Evolutionary conservation across 306 rosid species (phyloP).

Genomic region (Mucuna pruriens): DNA sequence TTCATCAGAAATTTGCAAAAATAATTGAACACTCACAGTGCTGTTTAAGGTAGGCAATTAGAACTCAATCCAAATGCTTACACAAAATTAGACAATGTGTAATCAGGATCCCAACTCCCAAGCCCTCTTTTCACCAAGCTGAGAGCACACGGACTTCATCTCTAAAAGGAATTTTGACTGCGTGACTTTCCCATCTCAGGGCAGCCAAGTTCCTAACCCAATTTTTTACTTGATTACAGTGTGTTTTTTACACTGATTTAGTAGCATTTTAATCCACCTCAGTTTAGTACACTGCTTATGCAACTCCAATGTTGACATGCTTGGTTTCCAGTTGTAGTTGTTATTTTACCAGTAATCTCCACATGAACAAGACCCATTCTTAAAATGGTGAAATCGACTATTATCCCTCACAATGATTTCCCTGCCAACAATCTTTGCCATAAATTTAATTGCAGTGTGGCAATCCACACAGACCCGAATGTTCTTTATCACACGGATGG

Average conservation of each 20-base stretch:
- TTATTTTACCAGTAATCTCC: slow-evolving; percentile 71
- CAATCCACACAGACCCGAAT: slow-evolving; percentile 78
- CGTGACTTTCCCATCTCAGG: background rate
- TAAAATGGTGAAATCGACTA: slow-evolving; percentile 90
- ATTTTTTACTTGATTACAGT: background rate
- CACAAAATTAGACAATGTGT: background rate
- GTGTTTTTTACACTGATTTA: slow-evolving; percentile 22
- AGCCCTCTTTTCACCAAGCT: slow-evolving; percentile 12
- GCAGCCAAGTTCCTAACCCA: background rate
- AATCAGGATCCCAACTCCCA: slow-evolving; percentile 16
- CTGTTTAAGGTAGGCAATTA: slow-evolving; percentile 4
- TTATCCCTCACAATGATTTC: slow-evolving; percentile 87
- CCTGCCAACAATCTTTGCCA: slow-evolving; percentile 75
- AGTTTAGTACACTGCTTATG: slow-evolving; percentile 3
- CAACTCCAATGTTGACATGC: background rate
- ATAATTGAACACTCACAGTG: background rate
- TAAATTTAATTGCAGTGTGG: slow-evolving; percentile 75
- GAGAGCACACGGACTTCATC: slow-evolving; percentile 13
- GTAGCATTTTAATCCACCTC: slow-evolving; percentile 18
- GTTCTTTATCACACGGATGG: slow-evolving; percentile 81
- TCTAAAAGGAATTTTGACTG: background rate
- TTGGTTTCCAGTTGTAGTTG: background rate
- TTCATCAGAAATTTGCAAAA: background rate
- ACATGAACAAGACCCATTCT: slow-evolving; percentile 65
- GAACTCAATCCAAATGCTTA: slow-evolving; percentile 20